Base-by-base conservation (phyloP, 2,329 filamentous ascomycete genomes). In the Neofusicoccum ribis region DNA sequence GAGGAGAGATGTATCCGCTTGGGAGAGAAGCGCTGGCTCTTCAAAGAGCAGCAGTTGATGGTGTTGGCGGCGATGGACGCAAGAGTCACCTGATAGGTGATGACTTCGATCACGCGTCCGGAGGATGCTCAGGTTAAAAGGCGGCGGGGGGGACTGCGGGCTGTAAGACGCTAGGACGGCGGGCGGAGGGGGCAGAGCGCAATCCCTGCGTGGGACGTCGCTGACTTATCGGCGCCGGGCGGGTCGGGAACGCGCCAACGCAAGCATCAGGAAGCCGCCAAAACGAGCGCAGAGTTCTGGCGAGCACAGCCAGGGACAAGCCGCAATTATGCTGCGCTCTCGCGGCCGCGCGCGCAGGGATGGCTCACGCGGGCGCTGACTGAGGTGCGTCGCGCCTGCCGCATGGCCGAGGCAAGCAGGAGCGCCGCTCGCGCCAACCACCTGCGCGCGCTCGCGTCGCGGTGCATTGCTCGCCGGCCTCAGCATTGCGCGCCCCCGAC, bases 391-490 rank as follows among this genome's bases (percentile, higher is more conserved):
- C 37, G 52, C 52, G 52, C 37, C 52, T 47, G 56, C 41, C 56
- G 56, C 56, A 46, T 47, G 54, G 54, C 41, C 54, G 54, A 59
- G 54, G 56, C 56, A 60, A 60, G 56, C 56, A 60, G 27, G 43
- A 46, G 41, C 56, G 41, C 20, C 54, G 52, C 37, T 20, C 54
- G 39, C 54, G 54, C 54, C 41, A 60, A 60, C 56, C 43, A 60
- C 56, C 43, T 17, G 52, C 52, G 31, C 15, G 17, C 15, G 37
- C 27, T 41, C 51, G 41, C 54, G 54, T 59, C 41, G 54, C 54
- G 27, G 34, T 47, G 56, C 43, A 60, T 60, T 60, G 37, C 14
- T 31, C 41, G 27, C 56, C 14, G 41, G 56, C 56, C 43, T 47
- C 56, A 60, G 56, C 56, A 60, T 60, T 37, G 43, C 56, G 39